Evolutionary conservation across 371 early-diverging fungal genomes (phyloP).

Genomic region (Coemansia sp.): DNA sequence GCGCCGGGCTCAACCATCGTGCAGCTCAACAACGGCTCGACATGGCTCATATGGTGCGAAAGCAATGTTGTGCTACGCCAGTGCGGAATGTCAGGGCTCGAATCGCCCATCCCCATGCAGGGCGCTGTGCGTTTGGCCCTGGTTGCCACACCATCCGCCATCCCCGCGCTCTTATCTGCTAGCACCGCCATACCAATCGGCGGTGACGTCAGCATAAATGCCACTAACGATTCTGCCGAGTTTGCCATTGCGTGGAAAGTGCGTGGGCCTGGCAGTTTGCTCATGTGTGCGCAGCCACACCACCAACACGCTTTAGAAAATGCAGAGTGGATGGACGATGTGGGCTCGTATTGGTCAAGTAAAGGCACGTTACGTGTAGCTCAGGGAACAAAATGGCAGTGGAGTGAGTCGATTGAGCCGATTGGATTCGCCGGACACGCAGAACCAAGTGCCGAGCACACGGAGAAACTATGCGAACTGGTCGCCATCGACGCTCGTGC

Average conservation of each 20-base stretch:
- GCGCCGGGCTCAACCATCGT: slow-evolving; percentile 23
- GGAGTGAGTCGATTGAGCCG: slow-evolving; percentile 52
- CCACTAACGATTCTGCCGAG: slow-evolving; percentile 22
- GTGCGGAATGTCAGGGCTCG: slow-evolving; percentile 5
- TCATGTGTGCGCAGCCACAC: slow-evolving; percentile 47
- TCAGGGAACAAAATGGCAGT: slow-evolving; percentile 57
- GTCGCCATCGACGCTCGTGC: slow-evolving; percentile 46
- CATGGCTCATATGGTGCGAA: slow-evolving; percentile 46
- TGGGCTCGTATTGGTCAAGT: slow-evolving; percentile 54
- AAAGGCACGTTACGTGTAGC: slow-evolving; percentile 71
- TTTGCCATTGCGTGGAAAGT: slow-evolving; percentile 32
- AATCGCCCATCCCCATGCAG: neutral
- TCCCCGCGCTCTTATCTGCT: slow-evolving; percentile 45
- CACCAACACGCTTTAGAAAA: slow-evolving; percentile 38
- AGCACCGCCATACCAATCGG: slow-evolving; percentile 34
- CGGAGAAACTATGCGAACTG: slow-evolving; percentile 47
- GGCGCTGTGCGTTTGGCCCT: slow-evolving; percentile 42
- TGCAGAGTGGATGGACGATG: slow-evolving; percentile 14
- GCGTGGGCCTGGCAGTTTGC: slow-evolving; percentile 2
- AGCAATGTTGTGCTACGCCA: slow-evolving; percentile 13
- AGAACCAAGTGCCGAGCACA: slow-evolving; percentile 39
- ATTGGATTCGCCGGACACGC: slow-evolving; percentile 38
- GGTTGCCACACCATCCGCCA: slow-evolving; percentile 15
- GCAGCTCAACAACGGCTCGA: slow-evolving; percentile 41
- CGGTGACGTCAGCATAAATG: slow-evolving; percentile 21